These are phyloP conservation scores for Kodamaea fungicola DNA, from an alignment of 1,139 yeast genomes.

Conservation along the genomic window DNA sequence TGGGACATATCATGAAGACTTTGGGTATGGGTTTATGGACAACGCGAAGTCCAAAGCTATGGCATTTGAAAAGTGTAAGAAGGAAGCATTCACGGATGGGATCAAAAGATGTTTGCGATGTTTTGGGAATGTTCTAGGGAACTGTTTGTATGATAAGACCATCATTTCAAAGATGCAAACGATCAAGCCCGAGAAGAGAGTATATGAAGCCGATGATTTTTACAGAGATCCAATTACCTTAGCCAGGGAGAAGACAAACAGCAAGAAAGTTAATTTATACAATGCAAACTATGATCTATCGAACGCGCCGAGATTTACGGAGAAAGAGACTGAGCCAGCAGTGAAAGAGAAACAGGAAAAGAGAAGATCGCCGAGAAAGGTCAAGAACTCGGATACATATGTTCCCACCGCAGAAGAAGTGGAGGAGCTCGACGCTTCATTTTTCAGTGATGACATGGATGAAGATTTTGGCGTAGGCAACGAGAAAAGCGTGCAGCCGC, in stretches of 20 bases:
- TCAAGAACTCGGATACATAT: slow-evolving; percentile 8
- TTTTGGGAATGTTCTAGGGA: slow-evolving; percentile 78
- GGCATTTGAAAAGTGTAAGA: slow-evolving; percentile 79
- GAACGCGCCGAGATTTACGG: not conserved
- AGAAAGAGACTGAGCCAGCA: not conserved
- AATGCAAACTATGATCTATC: slow-evolving; percentile 6
- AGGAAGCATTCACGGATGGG: slow-evolving; percentile 81
- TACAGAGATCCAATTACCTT: slow-evolving; percentile 37
- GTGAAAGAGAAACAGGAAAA: slow-evolving; percentile 8
- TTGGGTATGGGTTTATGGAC: slow-evolving; percentile 77
- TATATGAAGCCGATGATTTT: slow-evolving; percentile 46
- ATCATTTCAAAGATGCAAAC: slow-evolving; percentile 55
- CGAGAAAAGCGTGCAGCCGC: slow-evolving; percentile 1
- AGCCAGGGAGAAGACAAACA: slow-evolving; percentile 22
- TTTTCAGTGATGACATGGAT: slow-evolving; percentile 60
- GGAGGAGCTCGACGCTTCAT: slow-evolving; percentile 60
- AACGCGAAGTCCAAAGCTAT: slow-evolving; percentile 66
- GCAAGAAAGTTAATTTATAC: slow-evolving; percentile 11
- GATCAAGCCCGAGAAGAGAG: slow-evolving; percentile 51
- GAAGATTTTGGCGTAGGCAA: slow-evolving; percentile 8
- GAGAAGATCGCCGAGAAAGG: slow-evolving; percentile 9
- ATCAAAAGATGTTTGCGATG: slow-evolving; percentile 72
- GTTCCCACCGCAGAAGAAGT: slow-evolving; percentile 19
- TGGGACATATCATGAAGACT: slow-evolving; percentile 77
- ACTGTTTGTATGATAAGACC: slow-evolving; percentile 71